Conservation (phyloP, 331 rosid species). For the Malus hybrid region DNA sequence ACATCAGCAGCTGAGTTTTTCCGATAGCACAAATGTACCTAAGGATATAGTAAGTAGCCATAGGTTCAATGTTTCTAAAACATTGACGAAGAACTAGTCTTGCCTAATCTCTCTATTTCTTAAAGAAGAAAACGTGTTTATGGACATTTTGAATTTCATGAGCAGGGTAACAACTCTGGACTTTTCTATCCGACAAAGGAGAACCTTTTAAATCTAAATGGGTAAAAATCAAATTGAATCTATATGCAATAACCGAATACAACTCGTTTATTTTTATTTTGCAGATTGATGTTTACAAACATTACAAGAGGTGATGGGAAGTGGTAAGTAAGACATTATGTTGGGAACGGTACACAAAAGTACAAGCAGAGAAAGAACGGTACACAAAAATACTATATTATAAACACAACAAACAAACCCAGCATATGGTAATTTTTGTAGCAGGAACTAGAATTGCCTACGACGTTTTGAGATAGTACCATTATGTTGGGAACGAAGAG, state of each 20-base stretch:
- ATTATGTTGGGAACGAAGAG: slow-evolving; percentile 14
- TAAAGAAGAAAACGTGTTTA: not conserved
- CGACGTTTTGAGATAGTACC: slow-evolving; percentile 23
- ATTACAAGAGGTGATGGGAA: not conserved
- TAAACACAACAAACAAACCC: not conserved
- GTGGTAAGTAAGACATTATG: not conserved
- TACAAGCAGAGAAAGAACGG: not conserved
- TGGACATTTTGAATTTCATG: not conserved
- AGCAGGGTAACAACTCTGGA: not conserved
- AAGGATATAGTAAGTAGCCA: not conserved
- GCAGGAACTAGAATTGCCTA: slow-evolving; percentile 32
- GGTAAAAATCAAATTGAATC: not conserved
- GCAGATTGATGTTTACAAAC: not conserved
- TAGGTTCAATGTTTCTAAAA: not conserved
- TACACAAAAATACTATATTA: not conserved
- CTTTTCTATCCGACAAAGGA: not conserved
- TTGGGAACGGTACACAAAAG: not conserved
- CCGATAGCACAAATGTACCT: not conserved
- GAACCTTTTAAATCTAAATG: not conserved
- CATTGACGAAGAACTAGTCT: not conserved
- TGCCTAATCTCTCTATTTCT: not conserved
- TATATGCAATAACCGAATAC: not conserved
- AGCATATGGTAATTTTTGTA: slow-evolving; percentile 5
- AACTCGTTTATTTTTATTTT: not conserved
- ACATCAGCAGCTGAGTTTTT: not conserved